Evolutionary conservation across 352 stramenopile species (phyloP), one percentile per base, ranked within the genome.

Genomic region (Pythium plurisporium): DNA sequence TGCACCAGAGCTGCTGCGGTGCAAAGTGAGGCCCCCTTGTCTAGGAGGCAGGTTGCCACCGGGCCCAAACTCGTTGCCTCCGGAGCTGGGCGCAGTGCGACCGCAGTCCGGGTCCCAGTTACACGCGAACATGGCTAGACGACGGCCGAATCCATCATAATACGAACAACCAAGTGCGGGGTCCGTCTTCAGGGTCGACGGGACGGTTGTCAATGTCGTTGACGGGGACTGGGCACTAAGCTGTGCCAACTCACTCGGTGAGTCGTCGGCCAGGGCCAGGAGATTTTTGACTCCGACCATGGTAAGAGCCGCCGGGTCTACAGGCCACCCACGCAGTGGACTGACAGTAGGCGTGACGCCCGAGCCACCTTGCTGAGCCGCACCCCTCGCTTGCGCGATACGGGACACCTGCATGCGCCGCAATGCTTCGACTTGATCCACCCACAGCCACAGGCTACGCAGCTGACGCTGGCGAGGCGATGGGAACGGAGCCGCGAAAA

Each of bases 71-170:
- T 34, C 20, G 14, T 25, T 26, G 25, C 14, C 2, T n/a, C 12
- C 33, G 12, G 22, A 20, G 2, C 11, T 38, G 0, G 55, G n/a
- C 3, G 48, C 27, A 19, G 52, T 65, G 52, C 84, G 74, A 0
- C 80, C 79, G 22, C 66, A 81, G 34, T 94, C 82, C 15, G 85
- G 85, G 31, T 94, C 85, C 85, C 85, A 94, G 34, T 91, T 83
- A 50, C 85, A 94, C 31, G 85, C 85, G 33, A 91, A 60, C 19
- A 88, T 65, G n/a, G 76, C 71, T 19, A 91, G 62, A 38, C 82
- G 70, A 17, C 85, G 66, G 4, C 85, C 85, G 20, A 84, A 67
- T 6, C 82, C 80, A 67, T 94, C 82, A 59, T 87, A 92, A 44
- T 76, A 87, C 12, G 76, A 59, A 34, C 85, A 94, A 14, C 75